These are phyloP conservation scores for Lanmaoa pseudosensibilis DNA, from an alignment of 768 basidiomycete species.

Conservation along the genomic window DNA sequence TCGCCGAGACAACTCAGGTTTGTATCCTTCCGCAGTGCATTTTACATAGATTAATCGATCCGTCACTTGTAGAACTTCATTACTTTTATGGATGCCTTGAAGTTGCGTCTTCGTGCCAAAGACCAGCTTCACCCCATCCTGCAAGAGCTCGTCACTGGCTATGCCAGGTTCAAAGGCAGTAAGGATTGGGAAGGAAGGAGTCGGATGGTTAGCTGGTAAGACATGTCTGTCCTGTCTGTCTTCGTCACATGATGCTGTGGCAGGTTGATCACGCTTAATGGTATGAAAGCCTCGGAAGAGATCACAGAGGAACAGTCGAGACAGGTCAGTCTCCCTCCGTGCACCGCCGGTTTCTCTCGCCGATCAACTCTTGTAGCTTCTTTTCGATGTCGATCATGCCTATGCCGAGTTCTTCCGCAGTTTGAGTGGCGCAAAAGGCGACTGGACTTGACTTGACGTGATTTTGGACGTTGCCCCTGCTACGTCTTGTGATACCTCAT, in stretches of 20 bases:
- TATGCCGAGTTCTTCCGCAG: slow-evolving; percentile 92
- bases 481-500: neutral
- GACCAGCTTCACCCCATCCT: slow-evolving; percentile 94
- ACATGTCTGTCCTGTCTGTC: neutral
- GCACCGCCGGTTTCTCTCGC: neutral
- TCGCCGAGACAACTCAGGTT: slow-evolving; percentile 96
- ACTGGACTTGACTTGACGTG: slow-evolving; percentile 21
- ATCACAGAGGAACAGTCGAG: slow-evolving; percentile 93
- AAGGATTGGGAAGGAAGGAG: slow-evolving; percentile 97
- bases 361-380: slow-evolving; percentile 48
- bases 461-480: neutral
- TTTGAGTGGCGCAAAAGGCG: slow-evolving; percentile 46
- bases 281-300: slow-evolving; percentile 96
- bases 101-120: slow-evolving; percentile 90
- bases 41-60: neutral
- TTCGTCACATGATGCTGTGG: neutral
- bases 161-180: slow-evolving; percentile 91
- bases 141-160: slow-evolving; percentile 93
- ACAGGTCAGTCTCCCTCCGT: slow-evolving; percentile 53
- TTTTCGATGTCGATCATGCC: slow-evolving; percentile 97
- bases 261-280: slow-evolving; percentile 95
- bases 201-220: slow-evolving; percentile 85
- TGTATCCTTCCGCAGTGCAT: slow-evolving; percentile 1
- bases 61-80: slow-evolving; percentile 77
- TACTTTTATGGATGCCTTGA: slow-evolving; percentile 97